Percentiles rank a stretch among this genome's conserved stretches.
phyloP scores from a whole-genome alignment of 352 stramenopile genomes.

The Vaucheria bursata region DNA sequence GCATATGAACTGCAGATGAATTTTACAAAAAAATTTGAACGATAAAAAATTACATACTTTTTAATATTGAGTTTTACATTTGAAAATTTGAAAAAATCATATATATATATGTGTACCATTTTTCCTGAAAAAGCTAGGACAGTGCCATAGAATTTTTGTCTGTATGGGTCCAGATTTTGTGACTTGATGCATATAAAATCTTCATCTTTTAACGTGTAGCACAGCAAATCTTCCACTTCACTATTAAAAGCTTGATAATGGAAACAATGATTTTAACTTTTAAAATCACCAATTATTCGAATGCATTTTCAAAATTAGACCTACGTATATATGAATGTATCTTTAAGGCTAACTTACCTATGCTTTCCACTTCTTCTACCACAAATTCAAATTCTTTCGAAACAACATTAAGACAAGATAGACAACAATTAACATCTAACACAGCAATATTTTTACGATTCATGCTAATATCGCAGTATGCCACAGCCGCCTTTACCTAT shows the following conservation, averaged over 20 bases:
- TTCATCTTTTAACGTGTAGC: constrained; percentile 56
- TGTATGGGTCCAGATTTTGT: constrained; percentile 70
- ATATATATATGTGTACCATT: constrained; percentile 6
- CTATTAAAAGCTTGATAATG: constrained; percentile 82
- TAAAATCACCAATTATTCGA: too few relatives aligned
- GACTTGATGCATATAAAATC: constrained; percentile 79
- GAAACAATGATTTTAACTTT: too few relatives aligned
- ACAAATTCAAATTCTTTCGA: too few relatives aligned
- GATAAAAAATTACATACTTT: too few relatives aligned
- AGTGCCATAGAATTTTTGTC: constrained; percentile 60
- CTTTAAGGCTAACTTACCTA: too few relatives aligned
- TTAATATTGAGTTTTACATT: too few relatives aligned
- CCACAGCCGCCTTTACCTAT: constrained; percentile 11
- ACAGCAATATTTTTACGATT: constrained; percentile 15
- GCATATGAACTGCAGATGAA: too few relatives aligned
- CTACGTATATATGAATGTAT: too few relatives aligned
- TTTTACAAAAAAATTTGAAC: too few relatives aligned
- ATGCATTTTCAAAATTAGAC: too few relatives aligned
- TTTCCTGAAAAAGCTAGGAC: not conserved
- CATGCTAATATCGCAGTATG: constrained; percentile 25
- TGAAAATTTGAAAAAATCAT: not conserved
- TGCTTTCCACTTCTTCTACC: too few relatives aligned
- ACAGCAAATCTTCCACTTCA: constrained; percentile 85
- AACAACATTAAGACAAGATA: too few relatives aligned
- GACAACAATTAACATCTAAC: not conserved